phyloP scores from a whole-genome alignment of 73 alveolate genomes.

The Symbiodinium pilosum region DNA sequence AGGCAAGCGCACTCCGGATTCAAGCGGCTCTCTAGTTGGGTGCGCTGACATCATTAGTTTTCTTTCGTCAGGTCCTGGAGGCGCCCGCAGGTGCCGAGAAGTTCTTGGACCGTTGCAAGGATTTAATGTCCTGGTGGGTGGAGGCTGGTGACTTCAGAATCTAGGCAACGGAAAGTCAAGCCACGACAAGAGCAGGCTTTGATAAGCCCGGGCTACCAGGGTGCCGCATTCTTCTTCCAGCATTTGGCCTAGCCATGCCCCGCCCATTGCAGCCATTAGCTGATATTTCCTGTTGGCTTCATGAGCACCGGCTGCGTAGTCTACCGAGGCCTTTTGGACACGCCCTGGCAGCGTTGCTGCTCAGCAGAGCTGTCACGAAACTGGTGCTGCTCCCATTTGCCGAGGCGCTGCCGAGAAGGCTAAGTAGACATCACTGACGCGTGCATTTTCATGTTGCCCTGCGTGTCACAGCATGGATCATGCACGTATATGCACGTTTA shows the following conservation, averaged over 20 bases:
- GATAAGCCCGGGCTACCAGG: constrained; percentile 86
- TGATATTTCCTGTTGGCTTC: no score
- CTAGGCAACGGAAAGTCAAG: no score
- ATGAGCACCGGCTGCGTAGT: no score
- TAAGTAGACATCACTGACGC: not conserved
- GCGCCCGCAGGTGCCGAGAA: constrained; percentile 62
- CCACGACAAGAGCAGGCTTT: constrained; percentile 52
- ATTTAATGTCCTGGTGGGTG: constrained; percentile 69
- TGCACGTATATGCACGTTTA: not conserved
- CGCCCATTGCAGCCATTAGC: no score
- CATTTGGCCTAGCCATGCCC: no score
- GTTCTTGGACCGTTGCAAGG: constrained; percentile 22
- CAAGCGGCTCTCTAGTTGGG: no score
- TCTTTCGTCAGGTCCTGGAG: constrained; percentile 23
- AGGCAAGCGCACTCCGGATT: not conserved
- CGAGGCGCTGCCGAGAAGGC: constrained; percentile 57
- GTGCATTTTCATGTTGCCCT: not conserved
- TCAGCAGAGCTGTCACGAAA: constrained; percentile 85
- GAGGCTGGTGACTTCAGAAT: constrained; percentile 8
- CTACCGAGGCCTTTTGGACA: constrained; percentile 29
- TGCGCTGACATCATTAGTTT: not conserved
- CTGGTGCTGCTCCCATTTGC: constrained; percentile 86
- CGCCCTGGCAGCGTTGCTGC: constrained; percentile 30
- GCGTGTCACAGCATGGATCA: no score
- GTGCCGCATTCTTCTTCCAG: constrained; percentile 45